Base-by-base conservation (phyloP, 768 basidiomycete species). In the Leucosporidium creatinivorum region DNA sequence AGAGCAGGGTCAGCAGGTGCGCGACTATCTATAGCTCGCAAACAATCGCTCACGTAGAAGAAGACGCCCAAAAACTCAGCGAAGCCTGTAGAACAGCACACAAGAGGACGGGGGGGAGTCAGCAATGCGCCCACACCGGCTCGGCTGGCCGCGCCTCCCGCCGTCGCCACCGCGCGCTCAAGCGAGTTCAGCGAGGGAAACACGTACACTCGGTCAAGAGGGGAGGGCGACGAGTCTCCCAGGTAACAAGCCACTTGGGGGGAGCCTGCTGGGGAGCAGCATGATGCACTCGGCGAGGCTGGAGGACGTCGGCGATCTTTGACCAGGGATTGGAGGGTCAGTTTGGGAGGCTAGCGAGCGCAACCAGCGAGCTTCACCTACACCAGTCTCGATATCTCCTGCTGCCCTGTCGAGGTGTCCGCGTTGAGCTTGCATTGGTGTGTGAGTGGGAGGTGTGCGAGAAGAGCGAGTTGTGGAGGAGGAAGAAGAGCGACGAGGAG, bases 181-280 rank as follows among this genome's bases (percentile, higher is more conserved):
- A n/a, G 39, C 39, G 17, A 51, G n/a, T 6, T n/a, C 50, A 18
- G 50, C 21, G 25, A 51, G 21, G 21, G 9, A 8, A n/a, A 51
- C n/a, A n/a, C 50, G 6, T 26, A 51, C 50, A 80, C 75, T 89
- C 85, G 18, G 83, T 76, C 54, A 72, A 58, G 33, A 72, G 63
- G 18, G 62, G 31, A 18, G 71, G 71, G 15, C 71, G 65, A 18
- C 56, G 30, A 31, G 26, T 39, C 65, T 72, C 71, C 71, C 71
- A 72, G 30, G 15, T 50, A 4, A 47, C 10, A 33, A 69, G 59
- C 67, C 71, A 72, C 0, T 17, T 0, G 1, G 71, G 71, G 9
- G 68, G 65, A 0, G 25, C 7, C 0, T 65, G 49, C 25, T 69
- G 68, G 58, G 66, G 61, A 1, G 58, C 63, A 5, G n/a, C 31